phyloP scores from a whole-genome alignment of 495 filamentous ascomycete species.

The Penicillium desertorum region DNA sequence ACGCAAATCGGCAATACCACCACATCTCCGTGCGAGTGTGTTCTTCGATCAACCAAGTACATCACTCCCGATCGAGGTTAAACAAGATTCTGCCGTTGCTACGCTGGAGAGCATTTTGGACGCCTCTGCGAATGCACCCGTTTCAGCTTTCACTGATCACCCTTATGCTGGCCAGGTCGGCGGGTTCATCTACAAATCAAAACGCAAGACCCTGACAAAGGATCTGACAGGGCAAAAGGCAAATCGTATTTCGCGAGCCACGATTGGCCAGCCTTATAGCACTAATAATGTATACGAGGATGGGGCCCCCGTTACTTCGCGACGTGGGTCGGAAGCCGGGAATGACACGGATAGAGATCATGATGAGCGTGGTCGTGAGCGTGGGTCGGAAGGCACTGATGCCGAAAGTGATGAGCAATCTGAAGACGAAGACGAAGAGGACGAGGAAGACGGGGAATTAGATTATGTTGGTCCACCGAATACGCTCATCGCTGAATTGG shows the following conservation, averaged over 20 bases:
- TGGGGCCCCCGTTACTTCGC: conserved; percentile 8
- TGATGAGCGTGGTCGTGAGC: conserved; percentile 23
- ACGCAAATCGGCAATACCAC: conserved; percentile 58
- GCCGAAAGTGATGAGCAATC: conserved; percentile 27
- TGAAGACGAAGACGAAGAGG: conserved; percentile 34
- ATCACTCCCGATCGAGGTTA: conserved; percentile 64
- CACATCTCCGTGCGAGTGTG: conserved; percentile 84
- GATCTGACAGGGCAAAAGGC: conserved; percentile 22
- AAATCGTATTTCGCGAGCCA: conserved; percentile 24
- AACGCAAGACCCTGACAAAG: conserved; percentile 30
- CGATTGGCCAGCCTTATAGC: conserved; percentile 24
- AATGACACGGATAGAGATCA: conserved; percentile 18
- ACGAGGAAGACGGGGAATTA: conserved; percentile 38
- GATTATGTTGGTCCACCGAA: conserved; percentile 73
- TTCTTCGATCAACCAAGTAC: conserved; percentile 77
- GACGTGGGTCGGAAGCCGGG: conserved; percentile 17
- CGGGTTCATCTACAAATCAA: conserved; percentile 58
- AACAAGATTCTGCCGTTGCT: conserved; percentile 76
- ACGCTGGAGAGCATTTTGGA: conserved; percentile 93
- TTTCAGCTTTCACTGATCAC: conserved; percentile 92
- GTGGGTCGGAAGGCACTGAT: conserved; percentile 21
- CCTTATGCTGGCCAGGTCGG: conserved; percentile 74
- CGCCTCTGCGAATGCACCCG: conserved; percentile 90
- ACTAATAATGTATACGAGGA: conserved; percentile 13
- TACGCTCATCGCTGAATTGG: conserved; percentile 88